phyloP scores from a whole-genome alignment of 306 rosid species.

The Vachellia pachyceras region DNA sequence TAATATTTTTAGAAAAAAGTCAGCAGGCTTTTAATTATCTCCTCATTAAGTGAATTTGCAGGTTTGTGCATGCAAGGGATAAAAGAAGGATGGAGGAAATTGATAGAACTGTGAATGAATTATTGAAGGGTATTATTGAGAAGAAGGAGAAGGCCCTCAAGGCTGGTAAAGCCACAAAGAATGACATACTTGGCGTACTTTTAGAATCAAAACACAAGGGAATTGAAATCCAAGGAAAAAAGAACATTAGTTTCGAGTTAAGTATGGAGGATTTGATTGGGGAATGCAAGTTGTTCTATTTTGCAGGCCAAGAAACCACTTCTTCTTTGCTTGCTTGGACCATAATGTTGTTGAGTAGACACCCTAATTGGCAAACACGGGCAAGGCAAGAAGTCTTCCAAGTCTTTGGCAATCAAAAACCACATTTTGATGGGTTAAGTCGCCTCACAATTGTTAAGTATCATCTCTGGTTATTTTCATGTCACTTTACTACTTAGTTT shows the following conservation, averaged over 20 bases:
- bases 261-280: conserved; percentile 44
- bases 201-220: not conserved
- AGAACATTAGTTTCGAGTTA: conserved; percentile 32
- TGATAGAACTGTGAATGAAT: not conserved
- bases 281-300: conserved; percentile 55
- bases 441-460: conserved; percentile 51
- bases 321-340: not conserved
- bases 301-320: conserved; percentile 55
- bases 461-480: not conserved
- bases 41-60: not conserved
- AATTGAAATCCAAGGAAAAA: conserved; percentile 26
- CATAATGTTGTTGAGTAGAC: not conserved
- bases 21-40: too few relatives aligned
- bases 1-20: too few relatives aligned
- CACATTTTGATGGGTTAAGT: conserved; percentile 37
- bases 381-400: conserved; percentile 22
- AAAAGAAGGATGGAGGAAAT: not conserved
- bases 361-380: not conserved
- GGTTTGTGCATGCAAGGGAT: not conserved
- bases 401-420: conserved; percentile 44
- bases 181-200: too few relatives aligned
- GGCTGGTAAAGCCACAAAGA: too few relatives aligned
- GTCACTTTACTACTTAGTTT: too few relatives aligned
- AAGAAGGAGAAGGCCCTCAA: too few relatives aligned
- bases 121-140: not conserved